A percentile compares a stretch with the other conserved stretches of the same genome.
phyloP scores from a whole-genome alignment of 2,329 filamentous ascomycete species.

The Parastagonospora nodorum region DNA sequence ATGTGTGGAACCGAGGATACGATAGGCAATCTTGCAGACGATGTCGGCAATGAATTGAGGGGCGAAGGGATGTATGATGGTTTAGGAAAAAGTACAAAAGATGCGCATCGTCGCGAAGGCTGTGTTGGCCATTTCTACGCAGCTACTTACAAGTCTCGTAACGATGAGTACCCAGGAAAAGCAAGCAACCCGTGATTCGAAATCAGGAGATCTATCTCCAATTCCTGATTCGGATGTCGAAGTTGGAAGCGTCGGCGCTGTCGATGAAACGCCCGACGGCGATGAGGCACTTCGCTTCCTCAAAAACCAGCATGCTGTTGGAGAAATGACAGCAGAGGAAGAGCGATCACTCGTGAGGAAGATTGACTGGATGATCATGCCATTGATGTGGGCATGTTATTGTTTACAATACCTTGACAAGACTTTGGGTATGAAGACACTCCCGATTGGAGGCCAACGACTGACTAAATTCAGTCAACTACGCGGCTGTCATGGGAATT shows the following conservation, averaged over 20 bases:
- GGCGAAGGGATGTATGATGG: neutral
- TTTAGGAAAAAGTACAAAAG: neutral
- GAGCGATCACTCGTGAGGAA: constrained; percentile 34
- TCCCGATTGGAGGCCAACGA: neutral
- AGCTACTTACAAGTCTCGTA: neutral
- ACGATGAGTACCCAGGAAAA: neutral
- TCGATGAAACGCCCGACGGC: constrained; percentile 14
- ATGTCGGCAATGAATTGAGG: no score
- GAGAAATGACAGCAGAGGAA: constrained; percentile 15
- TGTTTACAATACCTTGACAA: constrained; percentile 51
- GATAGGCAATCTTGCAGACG: no score
- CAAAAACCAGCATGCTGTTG: constrained; percentile 18
- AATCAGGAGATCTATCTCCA: neutral
- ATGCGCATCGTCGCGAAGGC: neutral
- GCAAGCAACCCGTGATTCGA: neutral
- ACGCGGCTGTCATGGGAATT: constrained; percentile 51
- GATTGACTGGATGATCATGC: constrained; percentile 50
- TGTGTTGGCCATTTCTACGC: neutral
- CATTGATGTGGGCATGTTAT: constrained; percentile 47
- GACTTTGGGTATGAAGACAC: constrained; percentile 42
- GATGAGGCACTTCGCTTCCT: constrained; percentile 33
- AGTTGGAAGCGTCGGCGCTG: constrained; percentile 7
- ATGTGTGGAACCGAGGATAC: neutral
- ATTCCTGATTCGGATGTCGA: constrained; percentile 10
- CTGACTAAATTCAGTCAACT: constrained; percentile 36